Percentiles rank a stretch among this genome's conserved stretches.
Conservation (phyloP, 345 rosid species). For the Hibiscus tridactylites region DNA sequence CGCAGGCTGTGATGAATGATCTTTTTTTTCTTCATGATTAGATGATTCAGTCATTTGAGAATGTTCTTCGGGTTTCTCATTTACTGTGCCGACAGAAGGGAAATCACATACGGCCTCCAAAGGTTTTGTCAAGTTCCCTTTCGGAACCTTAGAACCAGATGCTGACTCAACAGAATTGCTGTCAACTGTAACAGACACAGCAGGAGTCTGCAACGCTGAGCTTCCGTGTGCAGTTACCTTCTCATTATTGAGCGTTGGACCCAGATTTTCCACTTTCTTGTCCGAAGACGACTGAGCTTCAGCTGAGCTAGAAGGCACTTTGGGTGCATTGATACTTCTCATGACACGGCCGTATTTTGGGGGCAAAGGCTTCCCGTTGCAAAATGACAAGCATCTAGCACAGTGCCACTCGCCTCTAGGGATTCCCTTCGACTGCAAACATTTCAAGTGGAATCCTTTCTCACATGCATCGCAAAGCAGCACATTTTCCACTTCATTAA, state of each 20-base stretch:
- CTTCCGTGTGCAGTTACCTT: conserved; percentile 34
- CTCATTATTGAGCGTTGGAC: conserved; percentile 37
- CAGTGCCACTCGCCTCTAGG: conserved; percentile 96
- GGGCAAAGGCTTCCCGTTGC: conserved; percentile 78
- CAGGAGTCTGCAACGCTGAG: conserved; percentile 25
- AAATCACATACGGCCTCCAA: conserved; percentile 16
- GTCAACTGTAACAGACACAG: conserved; percentile 22
- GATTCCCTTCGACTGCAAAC: conserved; percentile 60
- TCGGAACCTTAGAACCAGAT: conserved; percentile 23
- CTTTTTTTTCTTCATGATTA: conserved; percentile 11
- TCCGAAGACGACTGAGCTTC: conserved; percentile 43
- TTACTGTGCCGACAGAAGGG: conserved; percentile 16
- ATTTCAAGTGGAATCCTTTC: conserved; percentile 82
- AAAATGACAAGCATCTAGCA: conserved; percentile 53
- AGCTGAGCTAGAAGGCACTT: conserved; percentile 37
- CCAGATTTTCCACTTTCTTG: conserved; percentile 40
- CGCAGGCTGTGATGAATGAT: conserved; percentile 15
- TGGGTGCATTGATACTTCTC: conserved; percentile 27
- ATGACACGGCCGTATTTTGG: conserved; percentile 78
- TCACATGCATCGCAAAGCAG: conserved; percentile 89
- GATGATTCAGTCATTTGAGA: conserved; percentile 24
- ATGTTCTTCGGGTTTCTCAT: conserved; percentile 19
- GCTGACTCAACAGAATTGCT: conserved; percentile 18
- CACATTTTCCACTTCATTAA: conserved; percentile 71
- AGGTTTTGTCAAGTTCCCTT: conserved; percentile 14